These are phyloP conservation scores for Trichoderma sp. DNA, from an alignment of 2,329 filamentous ascomycete genomes.

Conservation along the genomic window DNA sequence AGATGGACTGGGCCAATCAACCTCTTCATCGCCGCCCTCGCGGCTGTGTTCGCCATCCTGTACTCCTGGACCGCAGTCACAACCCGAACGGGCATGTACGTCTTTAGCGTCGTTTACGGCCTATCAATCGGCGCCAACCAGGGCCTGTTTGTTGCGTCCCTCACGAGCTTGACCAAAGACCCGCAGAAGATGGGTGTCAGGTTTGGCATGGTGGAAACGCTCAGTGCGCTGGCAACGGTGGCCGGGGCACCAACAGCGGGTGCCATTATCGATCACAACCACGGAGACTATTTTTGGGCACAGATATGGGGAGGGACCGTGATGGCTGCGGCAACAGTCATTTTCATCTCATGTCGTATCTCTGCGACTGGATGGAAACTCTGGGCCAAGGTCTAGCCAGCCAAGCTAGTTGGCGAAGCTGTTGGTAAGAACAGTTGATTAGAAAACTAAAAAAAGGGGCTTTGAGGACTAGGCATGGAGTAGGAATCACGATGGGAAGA, in stretches of 20 bases:
- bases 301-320: conserved; percentile 51
- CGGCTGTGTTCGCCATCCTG: conserved; percentile 49
- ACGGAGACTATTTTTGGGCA: conserved; percentile 45
- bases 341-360: conserved; percentile 38
- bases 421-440: not conserved
- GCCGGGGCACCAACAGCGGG: conserved; percentile 49
- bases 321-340: conserved; percentile 39
- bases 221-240: conserved; percentile 46
- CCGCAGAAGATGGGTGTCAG: conserved; percentile 48
- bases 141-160: conserved; percentile 44
- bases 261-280: conserved; percentile 46
- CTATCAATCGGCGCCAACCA: conserved; percentile 47
- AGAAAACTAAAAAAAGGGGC: not conserved
- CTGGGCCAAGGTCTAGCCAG: conserved; percentile 39
- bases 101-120: conserved; percentile 49
- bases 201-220: conserved; percentile 49
- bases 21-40: conserved; percentile 51
- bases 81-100: conserved; percentile 44
- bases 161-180: conserved; percentile 47
- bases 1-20: conserved; percentile 56
- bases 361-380: conserved; percentile 42
- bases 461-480: not conserved
- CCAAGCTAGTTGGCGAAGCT: not conserved
- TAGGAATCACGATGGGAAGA: not conserved
- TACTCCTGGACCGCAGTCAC: conserved; percentile 59